Evolutionary conservation across 2,329 filamentous ascomycete species (phyloP).

Genomic region (Chaetoscypha palmicola): DNA sequence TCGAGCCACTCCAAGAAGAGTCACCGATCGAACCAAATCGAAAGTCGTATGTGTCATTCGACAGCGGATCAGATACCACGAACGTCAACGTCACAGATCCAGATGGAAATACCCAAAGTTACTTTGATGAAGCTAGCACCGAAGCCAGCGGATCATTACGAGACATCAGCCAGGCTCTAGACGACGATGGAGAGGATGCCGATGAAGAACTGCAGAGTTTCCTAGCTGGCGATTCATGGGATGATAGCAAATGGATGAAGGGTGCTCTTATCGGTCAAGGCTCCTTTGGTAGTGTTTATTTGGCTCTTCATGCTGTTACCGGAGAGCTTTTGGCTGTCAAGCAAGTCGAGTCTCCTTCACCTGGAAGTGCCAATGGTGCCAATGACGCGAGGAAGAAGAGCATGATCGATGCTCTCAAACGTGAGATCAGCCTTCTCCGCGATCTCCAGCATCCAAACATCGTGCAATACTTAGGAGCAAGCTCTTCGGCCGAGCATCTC

Average conservation of each 20-base stretch:
- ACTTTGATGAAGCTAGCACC: slow-evolving; percentile 74
- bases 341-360: slow-evolving; percentile 84
- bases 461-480: slow-evolving; percentile 94
- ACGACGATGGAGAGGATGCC: slow-evolving; percentile 83
- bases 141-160: slow-evolving; percentile 70
- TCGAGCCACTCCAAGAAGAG: slow-evolving; percentile 88
- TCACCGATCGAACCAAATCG: slow-evolving; percentile 76
- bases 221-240: slow-evolving; percentile 86
- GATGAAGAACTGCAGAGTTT: slow-evolving; percentile 89
- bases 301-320: slow-evolving; percentile 90
- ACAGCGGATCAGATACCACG: slow-evolving; percentile 64
- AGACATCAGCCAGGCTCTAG: slow-evolving; percentile 77
- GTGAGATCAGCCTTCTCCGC: slow-evolving; percentile 88
- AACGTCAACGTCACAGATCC: slow-evolving; percentile 70
- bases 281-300: slow-evolving; percentile 91
- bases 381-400: slow-evolving; percentile 89
- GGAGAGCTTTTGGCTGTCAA: slow-evolving; percentile 97
- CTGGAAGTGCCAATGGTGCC: slow-evolving; percentile 69
- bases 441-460: slow-evolving; percentile 96
- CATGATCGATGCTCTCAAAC: slow-evolving; percentile 96
- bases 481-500: slow-evolving; percentile 81
- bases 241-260: slow-evolving; percentile 99
- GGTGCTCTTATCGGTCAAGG: slow-evolving; percentile 94
- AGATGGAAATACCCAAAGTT: slow-evolving; percentile 69
- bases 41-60: slow-evolving; percentile 87